phyloP scores from a whole-genome alignment of 2,329 filamentous ascomycete species.

The Apiospora koreana region DNA sequence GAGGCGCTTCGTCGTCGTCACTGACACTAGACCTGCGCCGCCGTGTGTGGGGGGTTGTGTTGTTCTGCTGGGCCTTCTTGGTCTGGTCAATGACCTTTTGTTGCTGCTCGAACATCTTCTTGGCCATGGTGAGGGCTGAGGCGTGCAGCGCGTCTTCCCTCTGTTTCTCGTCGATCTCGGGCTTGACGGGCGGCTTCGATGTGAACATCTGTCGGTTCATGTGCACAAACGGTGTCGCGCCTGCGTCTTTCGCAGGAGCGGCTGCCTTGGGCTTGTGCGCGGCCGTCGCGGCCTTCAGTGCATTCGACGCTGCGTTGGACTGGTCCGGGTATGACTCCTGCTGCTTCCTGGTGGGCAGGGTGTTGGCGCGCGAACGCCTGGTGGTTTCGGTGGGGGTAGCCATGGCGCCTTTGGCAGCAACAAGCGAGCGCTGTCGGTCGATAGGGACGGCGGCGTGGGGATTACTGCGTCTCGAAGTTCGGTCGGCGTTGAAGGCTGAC shows the following conservation, averaged over 20 bases:
- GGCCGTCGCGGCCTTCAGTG: constrained; percentile 70
- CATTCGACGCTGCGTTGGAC: constrained; percentile 63
- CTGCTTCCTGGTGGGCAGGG: constrained; percentile 52
- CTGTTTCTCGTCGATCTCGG: constrained; percentile 73
- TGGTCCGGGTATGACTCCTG: constrained; percentile 51
- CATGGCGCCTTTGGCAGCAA: constrained; percentile 79
- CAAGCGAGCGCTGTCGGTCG: constrained; percentile 65
- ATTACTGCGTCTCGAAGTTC: constrained; percentile 41
- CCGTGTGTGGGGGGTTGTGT: constrained; percentile 28
- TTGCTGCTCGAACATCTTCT: constrained; percentile 77
- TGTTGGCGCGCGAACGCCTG: constrained; percentile 63
- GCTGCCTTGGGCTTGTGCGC: constrained; percentile 58
- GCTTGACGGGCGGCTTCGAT: constrained; percentile 69
- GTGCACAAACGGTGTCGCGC: constrained; percentile 67
- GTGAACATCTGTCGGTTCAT: constrained; percentile 77
- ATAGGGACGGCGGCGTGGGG: constrained; percentile 30
- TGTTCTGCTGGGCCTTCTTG: constrained; percentile 39
- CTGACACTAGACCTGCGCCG: constrained; percentile 34
- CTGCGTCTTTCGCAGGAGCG: constrained; percentile 56
- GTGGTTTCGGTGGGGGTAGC: constrained; percentile 35
- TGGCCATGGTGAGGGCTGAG: constrained; percentile 87
- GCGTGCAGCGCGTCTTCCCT: constrained; percentile 74
- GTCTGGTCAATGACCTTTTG: constrained; percentile 60
- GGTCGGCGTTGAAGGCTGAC: constrained; percentile 62
- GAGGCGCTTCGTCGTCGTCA: constrained; percentile 46